Conservation (phyloP, 2,329 filamentous ascomycete genomes). For the Exophiala oligosperma region DNA sequence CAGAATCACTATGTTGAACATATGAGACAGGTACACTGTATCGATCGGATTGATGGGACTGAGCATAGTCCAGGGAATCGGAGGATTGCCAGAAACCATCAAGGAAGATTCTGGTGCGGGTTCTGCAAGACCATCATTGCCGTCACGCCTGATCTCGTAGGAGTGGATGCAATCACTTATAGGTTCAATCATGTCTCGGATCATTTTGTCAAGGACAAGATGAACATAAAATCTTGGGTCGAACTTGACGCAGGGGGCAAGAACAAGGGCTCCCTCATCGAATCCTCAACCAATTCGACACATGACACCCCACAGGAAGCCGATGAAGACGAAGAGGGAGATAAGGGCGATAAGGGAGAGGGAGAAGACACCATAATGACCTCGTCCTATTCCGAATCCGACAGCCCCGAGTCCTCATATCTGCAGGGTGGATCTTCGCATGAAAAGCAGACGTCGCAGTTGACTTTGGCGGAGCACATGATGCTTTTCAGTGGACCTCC, state of each 20-base stretch:
- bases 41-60: constrained; percentile 24
- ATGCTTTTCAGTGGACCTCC: not conserved
- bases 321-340: not conserved
- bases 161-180: constrained; percentile 59
- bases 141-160: constrained; percentile 44
- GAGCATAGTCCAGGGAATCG: constrained; percentile 48
- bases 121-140: constrained; percentile 66
- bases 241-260: constrained; percentile 14
- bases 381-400: not conserved
- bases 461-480: not conserved
- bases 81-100: constrained; percentile 64
- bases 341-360: constrained; percentile 10
- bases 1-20: constrained; percentile 58
- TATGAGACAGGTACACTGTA: constrained; percentile 12
- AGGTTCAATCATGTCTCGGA: constrained; percentile 73
- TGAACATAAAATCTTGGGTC: constrained; percentile 18
- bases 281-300: no score
- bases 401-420: constrained; percentile 1
- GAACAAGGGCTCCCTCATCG: not conserved
- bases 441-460: not conserved
- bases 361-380: constrained; percentile 2
- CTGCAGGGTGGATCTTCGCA: constrained; percentile 1
- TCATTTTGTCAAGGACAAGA: constrained; percentile 42
- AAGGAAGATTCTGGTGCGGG: constrained; percentile 79
- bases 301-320: no score